A percentile compares a stretch with the other conserved stretches of the same genome.
These are phyloP conservation scores for Colletotrichum zoysiae DNA, from an alignment of 2,329 filamentous ascomycete species.

Conservation along the genomic window DNA sequence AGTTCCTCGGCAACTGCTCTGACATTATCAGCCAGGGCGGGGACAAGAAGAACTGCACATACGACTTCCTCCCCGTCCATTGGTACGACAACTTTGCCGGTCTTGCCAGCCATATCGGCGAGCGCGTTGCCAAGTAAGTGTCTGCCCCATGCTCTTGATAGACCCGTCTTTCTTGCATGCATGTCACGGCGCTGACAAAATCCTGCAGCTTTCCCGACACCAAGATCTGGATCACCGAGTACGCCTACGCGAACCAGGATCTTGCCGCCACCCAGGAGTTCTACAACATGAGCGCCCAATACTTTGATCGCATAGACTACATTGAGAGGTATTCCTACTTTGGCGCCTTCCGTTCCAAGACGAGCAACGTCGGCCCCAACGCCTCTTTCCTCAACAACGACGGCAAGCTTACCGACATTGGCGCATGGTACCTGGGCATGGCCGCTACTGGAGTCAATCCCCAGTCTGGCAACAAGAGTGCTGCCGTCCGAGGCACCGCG, in stretches of 20 bases:
- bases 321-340: conserved; percentile 81
- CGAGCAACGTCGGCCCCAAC: conserved; percentile 81
- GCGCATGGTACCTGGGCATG: conserved; percentile 80
- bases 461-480: conserved; percentile 31
- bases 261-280: conserved; percentile 72
- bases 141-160: neutral
- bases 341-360: conserved; percentile 76
- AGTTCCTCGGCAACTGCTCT: conserved; percentile 65
- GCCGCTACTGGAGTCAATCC: conserved; percentile 60
- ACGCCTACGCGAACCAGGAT: conserved; percentile 70
- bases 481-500: conserved; percentile 8
- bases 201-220: conserved; percentile 66
- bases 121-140: conserved; percentile 62
- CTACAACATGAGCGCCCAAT: conserved; percentile 75
- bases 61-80: conserved; percentile 73
- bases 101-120: conserved; percentile 74
- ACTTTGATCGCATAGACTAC: conserved; percentile 73
- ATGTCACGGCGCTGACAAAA: conserved; percentile 22
- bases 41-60: conserved; percentile 66
- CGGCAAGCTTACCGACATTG: conserved; percentile 80
- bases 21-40: conserved; percentile 63
- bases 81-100: conserved; percentile 80
- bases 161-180: neutral
- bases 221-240: conserved; percentile 84
- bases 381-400: conserved; percentile 76